Evolutionary conservation across 1,139 yeast genomes (phyloP).

Genomic region (Debaryomyces coudertii): DNA sequence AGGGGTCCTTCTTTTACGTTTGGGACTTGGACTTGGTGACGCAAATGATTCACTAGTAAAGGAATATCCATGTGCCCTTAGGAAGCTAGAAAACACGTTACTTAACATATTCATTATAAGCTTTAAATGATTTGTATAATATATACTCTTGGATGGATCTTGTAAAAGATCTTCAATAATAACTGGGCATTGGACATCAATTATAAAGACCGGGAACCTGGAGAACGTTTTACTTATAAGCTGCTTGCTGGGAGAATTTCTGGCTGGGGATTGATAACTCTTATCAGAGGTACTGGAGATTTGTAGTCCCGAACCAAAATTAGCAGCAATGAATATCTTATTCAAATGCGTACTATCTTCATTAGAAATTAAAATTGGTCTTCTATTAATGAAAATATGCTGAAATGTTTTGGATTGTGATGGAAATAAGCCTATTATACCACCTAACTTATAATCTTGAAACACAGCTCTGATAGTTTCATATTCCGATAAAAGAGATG

Average conservation of each 20-base stretch:
- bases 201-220: slow-evolving; percentile 39
- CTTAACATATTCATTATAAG: slow-evolving; percentile 33
- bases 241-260: not conserved
- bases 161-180: slow-evolving; percentile 42
- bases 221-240: not conserved
- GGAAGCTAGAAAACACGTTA: slow-evolving; percentile 30
- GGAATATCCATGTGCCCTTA: slow-evolving; percentile 25
- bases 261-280: not conserved
- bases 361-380: slow-evolving; percentile 27
- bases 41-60: not conserved
- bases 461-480: slow-evolving; percentile 25
- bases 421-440: slow-evolving; percentile 32
- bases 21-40: slow-evolving; percentile 15
- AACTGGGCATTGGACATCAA: slow-evolving; percentile 34
- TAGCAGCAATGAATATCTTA: slow-evolving; percentile 23
- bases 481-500: slow-evolving; percentile 16
- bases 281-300: not conserved
- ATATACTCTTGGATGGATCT: slow-evolving; percentile 41
- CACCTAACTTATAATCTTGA: slow-evolving; percentile 28
- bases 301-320: not conserved
- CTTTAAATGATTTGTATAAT: slow-evolving; percentile 25
- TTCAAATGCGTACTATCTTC: slow-evolving; percentile 31
- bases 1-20: not conserved
- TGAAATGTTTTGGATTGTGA: slow-evolving; percentile 44
- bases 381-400: slow-evolving; percentile 49